Percentiles rank a stretch among this genome's conserved stretches.
These are phyloP conservation scores for Macrocystidia cucumis DNA, from an alignment of 1,284 basidiomycete genomes.

Conservation along the genomic window DNA sequence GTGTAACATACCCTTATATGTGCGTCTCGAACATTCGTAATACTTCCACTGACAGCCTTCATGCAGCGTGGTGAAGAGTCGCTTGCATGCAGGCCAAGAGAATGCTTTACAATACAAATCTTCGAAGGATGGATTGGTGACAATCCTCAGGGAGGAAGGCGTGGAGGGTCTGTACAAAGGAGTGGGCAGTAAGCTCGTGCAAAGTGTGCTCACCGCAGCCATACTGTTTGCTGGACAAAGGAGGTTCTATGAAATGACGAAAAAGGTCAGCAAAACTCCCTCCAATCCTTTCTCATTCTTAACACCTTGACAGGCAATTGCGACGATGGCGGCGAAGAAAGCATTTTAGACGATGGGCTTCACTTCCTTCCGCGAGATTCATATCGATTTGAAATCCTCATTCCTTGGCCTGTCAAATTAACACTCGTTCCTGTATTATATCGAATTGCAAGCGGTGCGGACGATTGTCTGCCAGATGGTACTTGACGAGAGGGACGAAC, in stretches of 20 bases:
- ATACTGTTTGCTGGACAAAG: slow-evolving; percentile 84
- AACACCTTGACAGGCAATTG: neutral
- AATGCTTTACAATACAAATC: slow-evolving; percentile 63
- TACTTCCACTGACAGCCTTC: slow-evolving; percentile 5
- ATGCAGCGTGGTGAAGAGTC: slow-evolving; percentile 77
- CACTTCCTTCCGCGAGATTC: no score
- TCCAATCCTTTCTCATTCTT: no score
- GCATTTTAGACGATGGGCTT: no score
- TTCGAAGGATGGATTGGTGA: slow-evolving; percentile 59
- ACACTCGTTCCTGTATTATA: no score
- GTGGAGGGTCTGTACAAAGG: slow-evolving; percentile 81
- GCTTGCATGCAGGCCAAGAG: slow-evolving; percentile 70
- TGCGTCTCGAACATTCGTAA: slow-evolving; percentile 21
- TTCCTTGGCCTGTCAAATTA: no score
- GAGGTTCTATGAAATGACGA: slow-evolving; percentile 65
- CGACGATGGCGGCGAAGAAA: no score
- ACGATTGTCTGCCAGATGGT: no score
- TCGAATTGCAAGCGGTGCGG: no score
- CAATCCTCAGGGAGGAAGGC: slow-evolving; percentile 74
- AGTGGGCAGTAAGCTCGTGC: slow-evolving; percentile 76
- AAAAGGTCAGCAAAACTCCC: slow-evolving; percentile 45
- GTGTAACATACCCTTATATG: slow-evolving; percentile 76
- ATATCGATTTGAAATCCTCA: no score
- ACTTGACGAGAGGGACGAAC: no score
- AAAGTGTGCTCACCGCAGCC: slow-evolving; percentile 86